Conservation (phyloP, 805 yeast species). For the Saccharomycopsis capsularis region DNA sequence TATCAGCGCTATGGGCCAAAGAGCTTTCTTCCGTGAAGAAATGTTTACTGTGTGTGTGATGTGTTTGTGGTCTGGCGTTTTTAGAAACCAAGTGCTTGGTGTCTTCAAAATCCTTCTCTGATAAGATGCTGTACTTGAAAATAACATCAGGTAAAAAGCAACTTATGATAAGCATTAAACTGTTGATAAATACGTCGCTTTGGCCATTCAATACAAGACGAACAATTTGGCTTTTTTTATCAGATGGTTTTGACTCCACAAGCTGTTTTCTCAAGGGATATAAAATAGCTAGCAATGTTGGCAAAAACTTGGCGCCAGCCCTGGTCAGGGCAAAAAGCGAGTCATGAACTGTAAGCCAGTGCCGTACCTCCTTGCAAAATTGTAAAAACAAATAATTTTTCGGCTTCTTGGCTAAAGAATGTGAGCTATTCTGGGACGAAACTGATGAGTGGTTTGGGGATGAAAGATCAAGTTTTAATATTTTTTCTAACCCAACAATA, state of each 20-base stretch:
- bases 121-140: constrained; percentile 14
- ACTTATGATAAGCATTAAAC: constrained; percentile 14
- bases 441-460: neutral
- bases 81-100: neutral
- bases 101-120: constrained; percentile 9
- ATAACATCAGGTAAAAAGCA: constrained; percentile 19
- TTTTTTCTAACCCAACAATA: constrained; percentile 11
- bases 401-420: neutral
- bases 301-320: constrained; percentile 5
- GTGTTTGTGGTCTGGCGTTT: neutral
- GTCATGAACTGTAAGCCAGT: constrained; percentile 21
- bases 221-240: constrained; percentile 12
- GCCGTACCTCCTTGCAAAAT: constrained; percentile 20
- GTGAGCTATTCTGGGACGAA: neutral
- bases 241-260: constrained; percentile 12
- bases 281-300: constrained; percentile 13
- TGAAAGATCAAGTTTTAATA: neutral
- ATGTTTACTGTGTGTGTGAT: neutral
- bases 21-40: neutral
- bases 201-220: constrained; percentile 15
- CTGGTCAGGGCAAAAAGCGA: constrained; percentile 1
- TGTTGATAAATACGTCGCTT: constrained; percentile 12
- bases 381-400: constrained; percentile 1
- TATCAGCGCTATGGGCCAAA: neutral
- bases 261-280: constrained; percentile 12